phyloP scores from a whole-genome alignment of 164 flowering plant species.

The Liquidambar formosana region DNA sequence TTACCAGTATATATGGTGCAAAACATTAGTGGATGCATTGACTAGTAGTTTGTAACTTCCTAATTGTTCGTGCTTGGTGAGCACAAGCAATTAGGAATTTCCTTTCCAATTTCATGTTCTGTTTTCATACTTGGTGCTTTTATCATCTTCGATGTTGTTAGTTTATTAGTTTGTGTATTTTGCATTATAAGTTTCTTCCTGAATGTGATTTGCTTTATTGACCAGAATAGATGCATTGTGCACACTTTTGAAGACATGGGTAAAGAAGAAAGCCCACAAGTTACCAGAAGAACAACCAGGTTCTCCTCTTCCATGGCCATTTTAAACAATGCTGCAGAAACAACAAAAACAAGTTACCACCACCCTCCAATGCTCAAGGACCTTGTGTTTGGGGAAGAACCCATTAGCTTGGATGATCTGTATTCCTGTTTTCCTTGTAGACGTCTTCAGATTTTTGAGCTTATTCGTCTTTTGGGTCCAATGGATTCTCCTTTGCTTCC shows the following conservation, averaged over 20 bases:
- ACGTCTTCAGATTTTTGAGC: slow-evolving; percentile 54
- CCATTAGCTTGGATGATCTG: slow-evolving; percentile 49
- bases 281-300: slow-evolving; percentile 63
- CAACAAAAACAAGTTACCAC: slow-evolving; percentile 23
- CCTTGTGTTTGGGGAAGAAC: slow-evolving; percentile 44
- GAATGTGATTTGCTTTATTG: not conserved
- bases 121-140: too few species aligned
- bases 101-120: too few species aligned
- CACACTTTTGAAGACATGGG: slow-evolving; percentile 35
- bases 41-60: too few species aligned
- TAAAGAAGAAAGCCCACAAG: slow-evolving; percentile 44
- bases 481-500: slow-evolving; percentile 71
- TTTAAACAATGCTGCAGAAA: slow-evolving; percentile 22
- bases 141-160: too few species aligned
- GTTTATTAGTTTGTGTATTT: too few species aligned
- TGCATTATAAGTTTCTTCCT: not conserved
- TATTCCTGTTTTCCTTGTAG: slow-evolving; percentile 70
- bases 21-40: too few species aligned
- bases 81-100: too few species aligned
- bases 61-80: too few species aligned
- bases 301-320: slow-evolving; percentile 32
- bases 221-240: not conserved
- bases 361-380: slow-evolving; percentile 33
- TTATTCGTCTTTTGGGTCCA: slow-evolving; percentile 70
- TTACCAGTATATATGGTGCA: too few species aligned